Evolutionary conservation across 805 yeast species (phyloP), one percentile per base, ranked within the genome.

Genomic region (Suhomyces faveliae): DNA sequence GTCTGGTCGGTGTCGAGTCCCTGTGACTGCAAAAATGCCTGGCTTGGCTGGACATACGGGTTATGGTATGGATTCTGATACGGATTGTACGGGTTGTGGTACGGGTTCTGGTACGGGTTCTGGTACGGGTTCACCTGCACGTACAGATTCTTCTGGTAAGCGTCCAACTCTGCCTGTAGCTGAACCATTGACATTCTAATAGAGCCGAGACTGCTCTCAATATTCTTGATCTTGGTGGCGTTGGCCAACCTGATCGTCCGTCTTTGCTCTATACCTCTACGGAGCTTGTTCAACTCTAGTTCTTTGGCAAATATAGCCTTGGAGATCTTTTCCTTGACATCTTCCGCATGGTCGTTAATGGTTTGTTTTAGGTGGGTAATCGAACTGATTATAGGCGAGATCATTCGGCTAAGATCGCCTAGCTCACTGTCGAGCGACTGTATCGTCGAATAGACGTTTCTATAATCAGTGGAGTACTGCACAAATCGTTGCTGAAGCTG

Each of bases 401-500:
- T 8, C 41, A 37, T 12, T 7, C 15, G 5, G 2, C 22, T 10
- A 17, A 43, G 25, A 35, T 19, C 33, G 22, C n/a, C 20, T 0
- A 43, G 12, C 20, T 43, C 46, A 11, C 23, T 23, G 9, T 35
- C 46, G 8, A 43, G 12, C 8, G 40, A 40, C 13, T 21, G 20
- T 5, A 12, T n/a, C 1, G 17, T 10, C 13, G 35, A 37, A 23
- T 40, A 29, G 12, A 37, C 40, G 22, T 21, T 20, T 8, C 41
- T 40, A 10, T 23, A 35, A 9, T 37, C 44, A 11, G 30, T 38
- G 6, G 23, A 27, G 19, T 48, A 33, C 40, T 39, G 29, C 1
- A 33, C 38, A 4, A 44, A 40, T 6, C 51, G 35, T 21, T 48
- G 51, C 5, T 44, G 43, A 19, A 48, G 45, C 40, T 48, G 43